These are phyloP conservation scores for Linum usitatissimum DNA, from an alignment of 345 rosid genomes.

Conservation along the genomic window DNA sequence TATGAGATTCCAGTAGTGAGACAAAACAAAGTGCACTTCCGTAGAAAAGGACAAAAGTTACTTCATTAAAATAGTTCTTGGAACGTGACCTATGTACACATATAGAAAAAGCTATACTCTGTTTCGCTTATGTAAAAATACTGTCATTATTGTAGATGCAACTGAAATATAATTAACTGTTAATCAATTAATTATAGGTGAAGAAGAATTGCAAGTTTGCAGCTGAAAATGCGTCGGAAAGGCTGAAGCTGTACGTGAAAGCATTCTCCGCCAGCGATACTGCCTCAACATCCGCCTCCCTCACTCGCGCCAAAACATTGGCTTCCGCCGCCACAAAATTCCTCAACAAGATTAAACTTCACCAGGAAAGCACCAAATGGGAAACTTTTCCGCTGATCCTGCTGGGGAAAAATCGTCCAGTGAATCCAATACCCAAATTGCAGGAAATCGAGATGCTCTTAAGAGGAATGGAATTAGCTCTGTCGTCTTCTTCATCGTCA, in stretches of 20 bases:
- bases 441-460: slow-evolving; percentile 46
- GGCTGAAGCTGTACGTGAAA: slow-evolving; percentile 54
- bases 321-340: slow-evolving; percentile 32
- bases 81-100: no score
- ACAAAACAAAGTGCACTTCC: no score
- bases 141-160: no score
- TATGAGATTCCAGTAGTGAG: no score
- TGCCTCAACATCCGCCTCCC: slow-evolving; percentile 32
- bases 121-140: no score
- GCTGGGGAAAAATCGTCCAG: slow-evolving; percentile 1
- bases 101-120: no score
- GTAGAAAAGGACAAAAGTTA: no score
- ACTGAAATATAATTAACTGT: no score
- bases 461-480: slow-evolving; percentile 75
- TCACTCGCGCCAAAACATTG: slow-evolving; percentile 51
- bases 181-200: slow-evolving; percentile 29
- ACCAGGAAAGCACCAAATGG: slow-evolving; percentile 76
- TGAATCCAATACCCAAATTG: slow-evolving; percentile 36
- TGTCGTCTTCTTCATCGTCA: slow-evolving; percentile 28
- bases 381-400: slow-evolving; percentile 54
- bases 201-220: slow-evolving; percentile 38
- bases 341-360: slow-evolving; percentile 38
- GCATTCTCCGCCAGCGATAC: slow-evolving; percentile 48
- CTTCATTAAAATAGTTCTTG: no score
- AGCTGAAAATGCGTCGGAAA: slow-evolving; percentile 41